Base-by-base conservation (phyloP, 2,329 filamentous ascomycete species). In the Didymella exigua region DNA sequence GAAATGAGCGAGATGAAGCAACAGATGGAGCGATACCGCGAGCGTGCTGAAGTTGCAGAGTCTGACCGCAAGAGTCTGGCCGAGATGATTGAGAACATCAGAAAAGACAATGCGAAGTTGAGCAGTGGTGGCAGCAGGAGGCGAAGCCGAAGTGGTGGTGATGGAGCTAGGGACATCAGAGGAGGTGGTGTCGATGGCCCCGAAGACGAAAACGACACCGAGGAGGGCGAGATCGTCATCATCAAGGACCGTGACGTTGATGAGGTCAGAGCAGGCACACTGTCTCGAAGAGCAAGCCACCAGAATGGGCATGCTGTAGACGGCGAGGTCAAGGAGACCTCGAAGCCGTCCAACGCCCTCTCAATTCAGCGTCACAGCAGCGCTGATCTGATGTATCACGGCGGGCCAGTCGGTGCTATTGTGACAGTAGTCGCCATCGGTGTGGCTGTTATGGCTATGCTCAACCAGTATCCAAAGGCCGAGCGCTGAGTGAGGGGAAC, bases 1-100 rank as follows among this genome's bases (percentile, higher is more conserved):
- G 90, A 96, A 67, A 93, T 97, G 84, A 86, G 86, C 49, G 87
- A 88, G 53, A 86, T 96, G 79, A 90, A 88, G 75, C 82, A 87
- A 58, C 89, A 96, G 71, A 87, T 96, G 71, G 88, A 95, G 49
- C 78, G 82, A 6, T 96, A 90, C 78, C 88, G 88, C 66, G 79
- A 84, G 51, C 86, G 91, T 26, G 92, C 92, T 8, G 89, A 96
- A 73, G 83, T 80, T 54, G 93, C 92, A 3, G 93, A 98, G 72
- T 79, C 84, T 8, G 92, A 96, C 49, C 86, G 89, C 49, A 88
- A 89, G 73, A 89, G 88, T 1, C 77, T 99, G 38, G 88, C 89
- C 1, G 90, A 96, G 70, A 95, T 98, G 91, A 87, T 97, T 11
- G 82, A 90, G 65, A 88, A 89, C 62, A 89, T 97, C 51, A 86